Base-by-base conservation (phyloP, 306 rosid genomes). In the Myrica gale region DNA sequence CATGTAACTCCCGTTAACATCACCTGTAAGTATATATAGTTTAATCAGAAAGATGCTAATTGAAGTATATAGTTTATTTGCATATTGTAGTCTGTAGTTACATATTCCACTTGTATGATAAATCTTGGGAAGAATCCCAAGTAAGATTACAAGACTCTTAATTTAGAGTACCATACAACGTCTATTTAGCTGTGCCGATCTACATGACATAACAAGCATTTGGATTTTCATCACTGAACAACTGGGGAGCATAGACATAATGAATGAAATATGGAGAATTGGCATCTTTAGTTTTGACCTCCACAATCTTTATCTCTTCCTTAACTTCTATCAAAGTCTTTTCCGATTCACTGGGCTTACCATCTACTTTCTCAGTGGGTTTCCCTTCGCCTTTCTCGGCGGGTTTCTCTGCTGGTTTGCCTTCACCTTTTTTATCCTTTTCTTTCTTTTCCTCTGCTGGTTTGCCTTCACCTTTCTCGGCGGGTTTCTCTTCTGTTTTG, bases 171-270 rank as follows among this genome's bases (percentile, higher is more conserved):
- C 37, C 37, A 32, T 32, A 32, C 37, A 32, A 32, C 37, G 37
- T 32, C 37, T 32, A 3, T 32, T 32, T 32, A 32, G 2, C 37
- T 32, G 37, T 32, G 37, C 37, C 37, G 26, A 80, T 58, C 79
- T 82, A 90, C 66, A 74, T 57, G 67, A 91, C 72, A 47, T 17
- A 62, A 78, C 97, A 93, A 7, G 98, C 87, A 82, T 93, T 91
- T 32, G 37, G 37, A 32, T 32, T 32, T 32, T 32, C 37, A 32
- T 32, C 37, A 32, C 37, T 32, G 37, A 91, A 87, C 7, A 66
- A n/a, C 11, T 85, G 91, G 6, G 97, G 98, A 54, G 92, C 96
- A 82, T 85, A 83, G 37, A 83, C 87, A 71, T 91, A 91, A 84
- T 90, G 98, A 80, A 94, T 85, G 43, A 91, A 84, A 75, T 90